Conservation (phyloP, 495 filamentous ascomycete species). For the Parmelia sp. region DNA sequence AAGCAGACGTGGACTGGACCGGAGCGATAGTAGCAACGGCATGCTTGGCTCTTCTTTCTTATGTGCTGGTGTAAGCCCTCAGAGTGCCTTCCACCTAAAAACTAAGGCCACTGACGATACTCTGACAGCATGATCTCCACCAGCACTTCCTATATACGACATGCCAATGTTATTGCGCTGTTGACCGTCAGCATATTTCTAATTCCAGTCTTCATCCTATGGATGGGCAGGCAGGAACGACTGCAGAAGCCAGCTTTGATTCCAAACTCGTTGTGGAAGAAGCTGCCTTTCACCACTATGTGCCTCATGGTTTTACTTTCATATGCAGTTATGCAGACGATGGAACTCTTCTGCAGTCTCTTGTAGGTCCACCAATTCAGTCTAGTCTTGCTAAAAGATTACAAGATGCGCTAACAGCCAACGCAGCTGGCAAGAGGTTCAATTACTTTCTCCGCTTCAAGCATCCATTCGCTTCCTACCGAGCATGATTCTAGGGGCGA, state of each 20-base stretch:
- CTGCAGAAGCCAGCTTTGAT: conserved; percentile 43
- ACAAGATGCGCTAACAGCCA: too few relatives aligned
- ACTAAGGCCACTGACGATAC: too few relatives aligned
- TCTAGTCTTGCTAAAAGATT: too few relatives aligned
- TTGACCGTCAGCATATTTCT: too few relatives aligned
- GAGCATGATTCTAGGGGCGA: conserved; percentile 44
- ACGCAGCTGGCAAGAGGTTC: conserved; percentile 39
- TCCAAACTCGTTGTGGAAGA: conserved; percentile 50
- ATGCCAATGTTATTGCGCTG: conserved; percentile 41
- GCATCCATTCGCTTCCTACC: conserved; percentile 52
- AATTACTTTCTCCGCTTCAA: conserved; percentile 37
- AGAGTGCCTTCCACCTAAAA: too few relatives aligned
- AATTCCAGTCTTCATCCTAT: conserved; percentile 42
- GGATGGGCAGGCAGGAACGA: conserved; percentile 42
- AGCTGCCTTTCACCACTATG: conserved; percentile 41
- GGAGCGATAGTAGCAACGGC: too few relatives aligned
- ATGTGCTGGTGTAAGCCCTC: too few relatives aligned
- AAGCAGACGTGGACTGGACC: too few relatives aligned
- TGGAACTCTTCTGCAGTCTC: conserved; percentile 44
- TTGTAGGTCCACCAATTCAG: conserved; percentile 30
- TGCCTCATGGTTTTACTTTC: conserved; percentile 48
- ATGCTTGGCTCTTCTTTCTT: too few relatives aligned
- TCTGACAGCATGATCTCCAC: too few relatives aligned
- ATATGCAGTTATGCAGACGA: conserved; percentile 43
- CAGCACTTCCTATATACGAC: too few relatives aligned